Conservation (phyloP, 768 basidiomycete species). For the Lentinula detonsa region DNA sequence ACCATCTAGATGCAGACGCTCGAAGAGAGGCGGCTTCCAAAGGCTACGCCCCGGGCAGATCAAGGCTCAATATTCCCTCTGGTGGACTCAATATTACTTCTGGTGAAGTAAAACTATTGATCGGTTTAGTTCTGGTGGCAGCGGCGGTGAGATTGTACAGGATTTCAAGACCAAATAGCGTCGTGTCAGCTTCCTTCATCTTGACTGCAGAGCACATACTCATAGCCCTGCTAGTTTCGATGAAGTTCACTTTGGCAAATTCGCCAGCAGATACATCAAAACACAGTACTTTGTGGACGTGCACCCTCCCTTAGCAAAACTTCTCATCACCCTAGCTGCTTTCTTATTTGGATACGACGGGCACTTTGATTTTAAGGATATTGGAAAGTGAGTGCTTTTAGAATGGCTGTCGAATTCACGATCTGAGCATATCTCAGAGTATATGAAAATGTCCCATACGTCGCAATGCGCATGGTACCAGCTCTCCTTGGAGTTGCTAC, state of each 20-base stretch:
- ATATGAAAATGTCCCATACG: conserved; percentile 87
- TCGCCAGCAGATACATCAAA: conserved; percentile 91
- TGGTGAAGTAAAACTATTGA: conserved; percentile 75
- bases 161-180: conserved; percentile 80
- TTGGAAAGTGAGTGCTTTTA: conserved; percentile 71
- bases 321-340: conserved; percentile 88
- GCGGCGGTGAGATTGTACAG: conserved; percentile 80
- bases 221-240: conserved; percentile 63
- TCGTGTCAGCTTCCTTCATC: conserved; percentile 65
- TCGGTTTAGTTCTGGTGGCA: conserved; percentile 63
- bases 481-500: conserved; percentile 85
- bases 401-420: not conserved
- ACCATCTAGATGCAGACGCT: conserved; percentile 70
- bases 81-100: conserved; percentile 62
- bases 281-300: conserved; percentile 91
- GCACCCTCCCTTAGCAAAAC: conserved; percentile 94
- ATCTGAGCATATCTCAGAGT: conserved; percentile 35
- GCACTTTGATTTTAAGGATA: conserved; percentile 95
- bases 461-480: conserved; percentile 96
- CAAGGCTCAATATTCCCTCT: conserved; percentile 31
- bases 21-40: conserved; percentile 65
- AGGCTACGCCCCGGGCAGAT: conserved; percentile 49
- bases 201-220: conserved; percentile 2
- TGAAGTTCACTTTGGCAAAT: conserved; percentile 98
- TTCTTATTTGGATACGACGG: conserved; percentile 88